These are phyloP conservation scores for Ploettnerulaceae sp. DNA, from an alignment of 2,329 filamentous ascomycete species.

Conservation along the genomic window DNA sequence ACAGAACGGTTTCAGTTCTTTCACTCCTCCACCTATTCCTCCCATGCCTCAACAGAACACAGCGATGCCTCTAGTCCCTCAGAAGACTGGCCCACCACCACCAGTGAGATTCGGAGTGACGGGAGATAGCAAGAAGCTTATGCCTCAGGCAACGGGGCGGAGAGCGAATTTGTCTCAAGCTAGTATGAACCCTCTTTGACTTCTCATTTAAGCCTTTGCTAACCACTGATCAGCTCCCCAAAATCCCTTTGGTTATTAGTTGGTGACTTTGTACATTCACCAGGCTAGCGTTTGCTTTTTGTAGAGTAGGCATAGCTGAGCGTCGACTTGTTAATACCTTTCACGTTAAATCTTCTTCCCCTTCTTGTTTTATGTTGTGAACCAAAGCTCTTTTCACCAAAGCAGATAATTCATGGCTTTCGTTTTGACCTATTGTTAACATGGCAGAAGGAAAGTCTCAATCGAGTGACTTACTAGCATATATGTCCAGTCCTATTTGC, in stretches of 20 bases:
- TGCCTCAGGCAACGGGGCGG: conserved; percentile 80
- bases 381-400: too few relatives aligned
- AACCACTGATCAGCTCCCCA: conserved; percentile 49
- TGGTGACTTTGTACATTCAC: conserved; percentile 23
- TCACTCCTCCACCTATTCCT: conserved; percentile 41
- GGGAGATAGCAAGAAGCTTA: conserved; percentile 67
- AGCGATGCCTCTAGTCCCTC: conserved; percentile 62
- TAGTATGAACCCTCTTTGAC: conserved; percentile 62
- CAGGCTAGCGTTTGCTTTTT: conserved; percentile 23
- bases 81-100: conserved; percentile 81
- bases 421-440: too few relatives aligned
- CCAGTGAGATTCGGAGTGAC: conserved; percentile 83
- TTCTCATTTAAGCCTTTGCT: conserved; percentile 12
- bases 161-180: conserved; percentile 90
- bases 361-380: too few relatives aligned
- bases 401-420: too few relatives aligned
- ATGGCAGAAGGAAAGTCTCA: too few relatives aligned
- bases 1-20: conserved; percentile 44
- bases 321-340: conserved; percentile 27
- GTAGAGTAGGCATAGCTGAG: conserved; percentile 31
- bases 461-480: too few relatives aligned
- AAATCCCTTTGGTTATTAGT: conserved; percentile 66
- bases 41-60: conserved; percentile 53
- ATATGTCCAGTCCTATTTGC: too few relatives aligned
- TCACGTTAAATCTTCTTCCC: too few relatives aligned